phyloP scores from a whole-genome alignment of 768 basidiomycete genomes.

The Mycena belliarum region DNA sequence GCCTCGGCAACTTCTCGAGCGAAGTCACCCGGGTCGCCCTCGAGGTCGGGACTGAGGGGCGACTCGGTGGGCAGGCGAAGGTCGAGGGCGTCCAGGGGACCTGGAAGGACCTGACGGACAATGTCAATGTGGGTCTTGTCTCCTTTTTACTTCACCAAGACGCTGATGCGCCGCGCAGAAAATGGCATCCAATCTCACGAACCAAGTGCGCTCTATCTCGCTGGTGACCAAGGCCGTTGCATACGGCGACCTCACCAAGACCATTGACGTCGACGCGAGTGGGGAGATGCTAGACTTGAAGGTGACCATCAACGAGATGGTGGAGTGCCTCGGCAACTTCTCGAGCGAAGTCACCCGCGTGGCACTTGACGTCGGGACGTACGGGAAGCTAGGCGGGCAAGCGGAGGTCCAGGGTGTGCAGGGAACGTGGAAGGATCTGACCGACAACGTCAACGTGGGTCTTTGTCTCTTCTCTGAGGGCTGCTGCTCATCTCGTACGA shows the following conservation, averaged over 20 bases:
- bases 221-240: constrained; percentile 21
- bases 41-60: constrained; percentile 18
- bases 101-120: constrained; percentile 20
- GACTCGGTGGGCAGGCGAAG: constrained; percentile 17
- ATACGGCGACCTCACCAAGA: constrained; percentile 13
- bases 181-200: constrained; percentile 52
- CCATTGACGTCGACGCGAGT: constrained; percentile 15
- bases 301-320: constrained; percentile 23
- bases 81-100: constrained; percentile 23
- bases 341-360: constrained; percentile 90
- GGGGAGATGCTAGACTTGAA: constrained; percentile 23
- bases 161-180: constrained; percentile 19
- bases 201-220: constrained; percentile 29
- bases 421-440: constrained; percentile 87
- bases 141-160: not conserved
- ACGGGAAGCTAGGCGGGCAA: constrained; percentile 86
- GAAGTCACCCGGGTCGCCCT: constrained; percentile 18
- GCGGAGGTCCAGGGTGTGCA: constrained; percentile 86
- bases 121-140: constrained; percentile 33
- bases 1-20: constrained; percentile 17
- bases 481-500: not conserved
- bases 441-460: constrained; percentile 68
- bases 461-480: not conserved
- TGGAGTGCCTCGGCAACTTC: constrained; percentile 66
- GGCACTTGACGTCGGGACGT: constrained; percentile 79